These are phyloP conservation scores for Cadophora malorum DNA, from an alignment of 2,329 filamentous ascomycete genomes.

Conservation along the genomic window DNA sequence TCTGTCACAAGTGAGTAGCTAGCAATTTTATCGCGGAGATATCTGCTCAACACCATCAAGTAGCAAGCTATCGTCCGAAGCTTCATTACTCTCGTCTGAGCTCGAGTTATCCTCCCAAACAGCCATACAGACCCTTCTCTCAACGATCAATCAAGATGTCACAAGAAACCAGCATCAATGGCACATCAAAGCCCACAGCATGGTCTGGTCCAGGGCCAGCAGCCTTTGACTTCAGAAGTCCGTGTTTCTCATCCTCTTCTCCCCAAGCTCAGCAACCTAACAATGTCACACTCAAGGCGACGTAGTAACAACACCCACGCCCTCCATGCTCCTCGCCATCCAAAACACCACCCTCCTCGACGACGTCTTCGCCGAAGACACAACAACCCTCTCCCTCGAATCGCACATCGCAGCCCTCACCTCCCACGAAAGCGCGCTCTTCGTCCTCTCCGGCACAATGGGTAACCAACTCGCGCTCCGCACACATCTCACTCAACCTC, in stretches of 20 bases:
- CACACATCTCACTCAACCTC: conserved; percentile 78
- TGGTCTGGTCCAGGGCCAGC: conserved; percentile 44
- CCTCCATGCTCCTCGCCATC: conserved; percentile 83
- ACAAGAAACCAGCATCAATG: background rate
- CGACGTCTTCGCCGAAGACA: conserved; percentile 83
- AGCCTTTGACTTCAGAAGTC: conserved; percentile 47
- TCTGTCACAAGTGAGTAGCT: background rate
- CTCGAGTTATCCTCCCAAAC: conserved; percentile 1
- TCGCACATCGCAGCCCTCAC: conserved; percentile 74
- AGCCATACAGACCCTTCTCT: conserved; percentile 1
- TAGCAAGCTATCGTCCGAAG: background rate
- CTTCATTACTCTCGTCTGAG: background rate
- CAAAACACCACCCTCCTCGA: conserved; percentile 77
- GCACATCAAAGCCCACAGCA: conserved; percentile 33
- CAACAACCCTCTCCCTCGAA: conserved; percentile 79
- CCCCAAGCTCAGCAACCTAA: conserved; percentile 11
- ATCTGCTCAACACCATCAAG: conserved; percentile 1
- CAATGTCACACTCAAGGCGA: conserved; percentile 56
- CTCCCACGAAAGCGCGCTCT: conserved; percentile 76
- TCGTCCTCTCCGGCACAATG: conserved; percentile 92
- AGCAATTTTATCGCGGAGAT: background rate
- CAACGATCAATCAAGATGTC: background rate
- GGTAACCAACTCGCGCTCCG: conserved; percentile 88
- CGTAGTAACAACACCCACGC: conserved; percentile 76
- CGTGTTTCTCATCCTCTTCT: conserved; percentile 8